Evolutionary conservation across 345 rosid genomes (phyloP), one percentile per base, ranked within the genome.

Genomic region (Eutrema yunnanense): DNA sequence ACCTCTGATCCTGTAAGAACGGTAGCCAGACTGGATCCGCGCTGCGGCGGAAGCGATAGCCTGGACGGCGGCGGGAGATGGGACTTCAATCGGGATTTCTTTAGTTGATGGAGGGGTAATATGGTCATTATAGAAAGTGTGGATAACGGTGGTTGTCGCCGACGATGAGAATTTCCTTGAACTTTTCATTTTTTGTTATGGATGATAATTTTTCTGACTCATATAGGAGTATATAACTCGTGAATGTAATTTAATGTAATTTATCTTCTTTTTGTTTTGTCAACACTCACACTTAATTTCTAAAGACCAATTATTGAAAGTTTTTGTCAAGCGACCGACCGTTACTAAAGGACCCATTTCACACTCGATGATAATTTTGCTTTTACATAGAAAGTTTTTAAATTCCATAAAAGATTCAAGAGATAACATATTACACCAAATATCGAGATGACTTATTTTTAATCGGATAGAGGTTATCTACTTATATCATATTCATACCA

Each of bases 11-110:
- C 60, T 56, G 73, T 80, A 83, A 48, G 90, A 79, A 32, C 85
- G 88, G 91, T 89, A 87, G 34, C 77, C 81, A 0, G 96, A 78
- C 33, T 90, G 97, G 82, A 93, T 90, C 78, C 82, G 74, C 66
- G 86, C 48, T 67, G 96, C 92, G 40, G 75, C 76, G 64, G 88
- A 59, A 46, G 70, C 56, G 41, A 67, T 76, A 73, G 49, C 40
- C 55, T 67, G 75, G 73, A 27, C 65, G 62, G 75, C 51, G 49
- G 19, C n/a, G 73, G 60, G 55, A 41, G 79, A 3, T 40, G 82
- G 70, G 65, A 60, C 41, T 33, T 62, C 71, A 16, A 75, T 50
- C 59, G 82, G 87, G 54, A 79, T 72, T 77, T 82, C 68, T 71
- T 38, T 65, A 72, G 82, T 46, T 22, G 67, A 6, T 34, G 69